Evolutionary conservation across 495 filamentous ascomycete species (phyloP).

Genomic region (Xylaria cubensis): DNA sequence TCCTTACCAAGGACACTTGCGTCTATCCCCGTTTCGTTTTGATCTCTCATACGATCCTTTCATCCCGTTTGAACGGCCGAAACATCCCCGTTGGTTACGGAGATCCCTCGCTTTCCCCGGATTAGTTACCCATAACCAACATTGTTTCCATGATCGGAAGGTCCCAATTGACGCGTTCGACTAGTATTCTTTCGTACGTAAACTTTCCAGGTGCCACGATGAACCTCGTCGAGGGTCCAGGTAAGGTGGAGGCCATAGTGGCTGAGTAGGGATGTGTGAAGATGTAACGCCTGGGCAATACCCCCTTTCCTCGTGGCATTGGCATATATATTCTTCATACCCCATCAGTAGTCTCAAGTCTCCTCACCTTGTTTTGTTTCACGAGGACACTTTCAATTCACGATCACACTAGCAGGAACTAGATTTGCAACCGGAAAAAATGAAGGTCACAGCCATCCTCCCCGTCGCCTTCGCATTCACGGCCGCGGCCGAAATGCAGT

Average conservation of each 20-base stretch:
- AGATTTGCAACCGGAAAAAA: slow-evolving; percentile 30
- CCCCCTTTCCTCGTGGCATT: neutral
- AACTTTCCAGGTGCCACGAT: neutral
- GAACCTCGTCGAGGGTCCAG: neutral
- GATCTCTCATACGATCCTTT: slow-evolving; percentile 11
- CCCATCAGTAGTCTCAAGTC: neutral
- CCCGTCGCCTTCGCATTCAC: slow-evolving; percentile 43
- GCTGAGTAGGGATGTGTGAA: slow-evolving; percentile 12
- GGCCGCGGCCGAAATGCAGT: slow-evolving; percentile 31
- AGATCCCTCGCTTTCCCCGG: slow-evolving; percentile 19
- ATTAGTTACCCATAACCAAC: slow-evolving; percentile 13
- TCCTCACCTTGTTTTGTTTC: neutral
- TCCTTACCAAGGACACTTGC: neutral
- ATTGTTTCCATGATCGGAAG: slow-evolving; percentile 8
- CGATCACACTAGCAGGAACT: neutral
- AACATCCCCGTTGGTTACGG: neutral
- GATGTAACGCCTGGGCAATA: neutral
- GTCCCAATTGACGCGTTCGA: neutral
- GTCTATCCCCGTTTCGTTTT: neutral
- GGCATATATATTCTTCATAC: neutral
- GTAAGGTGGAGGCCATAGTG: slow-evolving; percentile 12
- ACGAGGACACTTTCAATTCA: neutral
- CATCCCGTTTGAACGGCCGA: slow-evolving; percentile 7
- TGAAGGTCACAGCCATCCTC: slow-evolving; percentile 51
- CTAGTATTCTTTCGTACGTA: neutral